A percentile compares a stretch with the other conserved stretches of the same genome.
These are phyloP conservation scores for Cyclocybe aegerita DNA, from an alignment of 768 basidiomycete genomes.

Conservation along the genomic window DNA sequence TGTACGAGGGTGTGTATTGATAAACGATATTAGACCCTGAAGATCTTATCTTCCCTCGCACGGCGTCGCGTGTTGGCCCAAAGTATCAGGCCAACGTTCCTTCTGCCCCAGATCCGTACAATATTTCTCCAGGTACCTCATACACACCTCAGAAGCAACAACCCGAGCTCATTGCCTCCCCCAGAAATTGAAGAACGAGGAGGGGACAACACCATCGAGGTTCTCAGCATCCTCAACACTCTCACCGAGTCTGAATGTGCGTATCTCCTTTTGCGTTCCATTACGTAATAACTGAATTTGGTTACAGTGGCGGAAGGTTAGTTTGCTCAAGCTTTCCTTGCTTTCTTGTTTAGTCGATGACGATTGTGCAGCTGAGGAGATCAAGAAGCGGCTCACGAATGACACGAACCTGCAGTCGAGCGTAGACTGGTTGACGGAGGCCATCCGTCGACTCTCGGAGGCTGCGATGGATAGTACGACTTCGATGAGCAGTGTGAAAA, in stretches of 20 bases:
- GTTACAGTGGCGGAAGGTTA: constrained; percentile 57
- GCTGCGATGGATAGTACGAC: constrained; percentile 49
- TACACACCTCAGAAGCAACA: neutral
- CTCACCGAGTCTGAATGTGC: constrained; percentile 69
- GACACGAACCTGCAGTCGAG: constrained; percentile 51
- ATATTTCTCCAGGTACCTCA: constrained; percentile 37
- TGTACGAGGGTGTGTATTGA: constrained; percentile 17
- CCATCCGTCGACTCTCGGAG: constrained; percentile 68
- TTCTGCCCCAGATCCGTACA: constrained; percentile 39
- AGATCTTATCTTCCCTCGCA: constrained; percentile 94
- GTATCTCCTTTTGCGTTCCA: constrained; percentile 24
- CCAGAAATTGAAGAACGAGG: constrained; percentile 65
- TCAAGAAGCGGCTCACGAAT: constrained; percentile 54
- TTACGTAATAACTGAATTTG: constrained; percentile 19
- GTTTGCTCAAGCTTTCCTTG: constrained; percentile 13
- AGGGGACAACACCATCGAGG: constrained; percentile 71
- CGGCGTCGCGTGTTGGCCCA: constrained; percentile 85
- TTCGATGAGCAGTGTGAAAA: constrained; percentile 20
- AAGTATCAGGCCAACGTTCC: constrained; percentile 78
- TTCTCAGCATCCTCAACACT: constrained; percentile 61
- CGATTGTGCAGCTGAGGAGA: constrained; percentile 57
- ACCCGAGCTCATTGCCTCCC: constrained; percentile 11
- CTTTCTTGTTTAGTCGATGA: constrained; percentile 7
- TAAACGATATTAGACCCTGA: constrained; percentile 71
- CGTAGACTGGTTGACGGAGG: constrained; percentile 85